A percentile compares a stretch with the other conserved stretches of the same genome.
Conservation (phyloP, 1,284 basidiomycete species). For the Cryptococcus sp. region DNA sequence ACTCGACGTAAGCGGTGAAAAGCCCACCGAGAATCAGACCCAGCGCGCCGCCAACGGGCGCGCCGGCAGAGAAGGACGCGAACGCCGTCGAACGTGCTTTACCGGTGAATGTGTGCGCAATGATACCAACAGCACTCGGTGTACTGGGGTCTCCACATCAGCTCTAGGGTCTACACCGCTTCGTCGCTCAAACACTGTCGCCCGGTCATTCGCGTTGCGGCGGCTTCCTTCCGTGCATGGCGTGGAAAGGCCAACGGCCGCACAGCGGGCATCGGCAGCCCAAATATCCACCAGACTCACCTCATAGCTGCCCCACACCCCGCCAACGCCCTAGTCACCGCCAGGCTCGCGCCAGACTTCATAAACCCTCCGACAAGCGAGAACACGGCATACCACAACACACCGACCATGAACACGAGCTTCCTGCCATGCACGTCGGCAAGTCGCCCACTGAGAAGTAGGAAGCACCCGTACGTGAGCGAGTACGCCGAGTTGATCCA, state of each 20-base stretch:
- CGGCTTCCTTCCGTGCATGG: too few relatives aligned
- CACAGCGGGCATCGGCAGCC: too few relatives aligned
- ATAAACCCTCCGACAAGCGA: conserved; percentile 45
- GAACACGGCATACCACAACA: conserved; percentile 41
- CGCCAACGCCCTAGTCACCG: conserved; percentile 37
- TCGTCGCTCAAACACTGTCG: too few relatives aligned
- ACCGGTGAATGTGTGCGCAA: conserved; percentile 33
- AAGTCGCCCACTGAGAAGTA: conserved; percentile 65
- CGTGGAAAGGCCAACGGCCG: too few relatives aligned
- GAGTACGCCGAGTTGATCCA: conserved; percentile 64
- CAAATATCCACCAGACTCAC: conserved; percentile 15
- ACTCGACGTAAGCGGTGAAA: conserved; percentile 61
- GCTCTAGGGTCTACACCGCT: too few relatives aligned
- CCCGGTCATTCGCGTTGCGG: too few relatives aligned
- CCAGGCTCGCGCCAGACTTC: conserved; percentile 33
- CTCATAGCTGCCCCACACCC: conserved; percentile 38
- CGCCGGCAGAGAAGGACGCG: conserved; percentile 68
- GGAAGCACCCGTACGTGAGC: conserved; percentile 61
- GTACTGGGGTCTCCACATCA: conserved; percentile 24
- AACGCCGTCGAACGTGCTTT: conserved; percentile 63
- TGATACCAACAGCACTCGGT: conserved; percentile 32
- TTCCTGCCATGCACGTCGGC: conserved; percentile 71
- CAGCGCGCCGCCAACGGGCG: conserved; percentile 69
- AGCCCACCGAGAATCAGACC: conserved; percentile 67
- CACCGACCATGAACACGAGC: conserved; percentile 59